A percentile compares a stretch with the other conserved stretches of the same genome.
These are phyloP conservation scores for Pythium rhizo-oryzae DNA, from an alignment of 352 stramenopile genomes.

Conservation along the genomic window DNA sequence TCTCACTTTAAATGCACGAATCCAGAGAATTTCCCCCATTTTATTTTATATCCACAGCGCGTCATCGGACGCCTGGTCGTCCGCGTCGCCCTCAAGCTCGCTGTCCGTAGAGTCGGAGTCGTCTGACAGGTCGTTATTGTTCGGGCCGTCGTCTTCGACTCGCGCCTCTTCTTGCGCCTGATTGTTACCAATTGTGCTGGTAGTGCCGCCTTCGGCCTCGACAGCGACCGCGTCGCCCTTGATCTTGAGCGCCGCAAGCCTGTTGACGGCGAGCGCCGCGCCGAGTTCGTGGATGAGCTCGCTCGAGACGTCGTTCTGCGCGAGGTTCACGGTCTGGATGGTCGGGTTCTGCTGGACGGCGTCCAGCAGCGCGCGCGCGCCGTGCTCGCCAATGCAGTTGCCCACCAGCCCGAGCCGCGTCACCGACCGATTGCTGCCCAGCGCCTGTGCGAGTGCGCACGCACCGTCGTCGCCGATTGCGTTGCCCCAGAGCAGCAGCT, in stretches of 20 bases:
- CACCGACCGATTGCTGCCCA: slow-evolving; percentile 57
- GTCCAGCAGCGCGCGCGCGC: slow-evolving; percentile 46
- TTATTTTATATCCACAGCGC: slow-evolving; percentile 18
- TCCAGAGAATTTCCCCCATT: background rate
- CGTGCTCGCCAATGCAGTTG: slow-evolving; percentile 47
- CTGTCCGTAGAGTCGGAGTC: slow-evolving; percentile 28
- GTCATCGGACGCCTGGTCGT: slow-evolving; percentile 33
- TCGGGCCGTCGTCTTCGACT: slow-evolving; percentile 36
- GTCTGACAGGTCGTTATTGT: slow-evolving; percentile 16
- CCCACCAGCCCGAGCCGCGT: slow-evolving; percentile 54
- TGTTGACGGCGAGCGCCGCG: slow-evolving; percentile 48
- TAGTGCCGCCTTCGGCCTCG: background rate
- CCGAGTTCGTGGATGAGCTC: slow-evolving; percentile 46
- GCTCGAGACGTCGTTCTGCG: slow-evolving; percentile 47
- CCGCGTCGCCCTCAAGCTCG: slow-evolving; percentile 27
- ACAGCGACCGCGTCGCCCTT: background rate
- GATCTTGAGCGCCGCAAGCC: slow-evolving; percentile 1
- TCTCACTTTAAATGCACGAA: background rate
- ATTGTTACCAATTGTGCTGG: background rate
- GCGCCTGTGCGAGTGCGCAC: slow-evolving; percentile 46
- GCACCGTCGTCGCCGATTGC: slow-evolving; percentile 52
- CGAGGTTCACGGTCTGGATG: slow-evolving; percentile 60
- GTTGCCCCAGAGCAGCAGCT: slow-evolving; percentile 60
- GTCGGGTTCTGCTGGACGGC: slow-evolving; percentile 59
- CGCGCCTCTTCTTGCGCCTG: background rate